Base-by-base conservation (phyloP, 129 eudicot species). In the Pulicaria dysenterica region DNA sequence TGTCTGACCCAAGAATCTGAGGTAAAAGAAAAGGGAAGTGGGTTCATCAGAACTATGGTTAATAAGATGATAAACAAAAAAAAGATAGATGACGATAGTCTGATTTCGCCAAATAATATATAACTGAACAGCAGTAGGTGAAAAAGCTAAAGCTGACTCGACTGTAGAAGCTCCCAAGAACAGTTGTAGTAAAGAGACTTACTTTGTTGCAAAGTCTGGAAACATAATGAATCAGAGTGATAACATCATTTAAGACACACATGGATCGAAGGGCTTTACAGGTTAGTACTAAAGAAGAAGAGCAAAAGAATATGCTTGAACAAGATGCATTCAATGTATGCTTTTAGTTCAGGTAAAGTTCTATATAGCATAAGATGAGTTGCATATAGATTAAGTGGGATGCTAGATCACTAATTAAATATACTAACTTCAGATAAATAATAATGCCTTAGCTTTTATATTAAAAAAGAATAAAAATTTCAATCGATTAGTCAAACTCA, bases 1-100 rank as follows among this genome's bases (percentile, higher is more conserved):
- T 72, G 58, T 71, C 86, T 12, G 85, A 64, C n/a, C 83, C 89
- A 60, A 87, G 86, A 79, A 87, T 87, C 95, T 91, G 82, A 40
- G 58, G 24, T 42, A 41, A 73, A 70, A 58, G 16, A 45, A 68
- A 40, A 42, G 31, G 31, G 31, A 24, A 24, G 2, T 24, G 31
- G 41, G 47, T 39, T 61, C 66, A 59, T 44, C 45, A 64, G 38
- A 77, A 61, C 45, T 39, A 8, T 60, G 37, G 62, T 64, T 54
- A 39, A 11, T 55, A 63, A 46, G 5, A 43, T 14, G 12, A 58
- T 58, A 24, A 43, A 67, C n/a, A 57, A 36, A 7, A 37, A 16
- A 31, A 64, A 41, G 51, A 9, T 15, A 38, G 36, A n/a, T 38
- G 34, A 12, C 46, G n/a, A 14, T 40, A 24, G 2, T 24, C 31